phyloP scores from a whole-genome alignment of 768 basidiomycete genomes.

The Pleurotus cornucopiae region DNA sequence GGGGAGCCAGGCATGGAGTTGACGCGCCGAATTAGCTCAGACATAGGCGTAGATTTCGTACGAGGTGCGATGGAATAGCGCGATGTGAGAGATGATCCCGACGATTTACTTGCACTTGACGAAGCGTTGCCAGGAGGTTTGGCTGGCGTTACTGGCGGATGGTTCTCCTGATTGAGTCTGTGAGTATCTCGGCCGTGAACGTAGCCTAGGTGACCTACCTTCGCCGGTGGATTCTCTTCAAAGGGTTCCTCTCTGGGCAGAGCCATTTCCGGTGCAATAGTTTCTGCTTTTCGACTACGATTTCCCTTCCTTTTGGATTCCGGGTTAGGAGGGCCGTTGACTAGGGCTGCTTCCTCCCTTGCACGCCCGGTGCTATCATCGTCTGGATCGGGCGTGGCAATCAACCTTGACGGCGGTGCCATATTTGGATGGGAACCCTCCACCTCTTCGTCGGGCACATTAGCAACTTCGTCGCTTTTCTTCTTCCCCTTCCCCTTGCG shows the following conservation, averaged over 20 bases:
- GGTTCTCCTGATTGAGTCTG: slow-evolving; percentile 9
- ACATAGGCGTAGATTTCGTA: slow-evolving; percentile 57
- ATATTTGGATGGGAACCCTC: too few species aligned
- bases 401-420: too few species aligned
- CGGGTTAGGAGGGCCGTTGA: neutral
- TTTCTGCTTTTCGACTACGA: too few species aligned
- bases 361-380: neutral
- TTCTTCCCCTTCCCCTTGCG: slow-evolving; percentile 19
- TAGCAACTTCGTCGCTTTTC: slow-evolving; percentile 15
- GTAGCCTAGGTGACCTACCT: too few species aligned
- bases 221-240: too few species aligned
- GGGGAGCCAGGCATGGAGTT: slow-evolving; percentile 66
- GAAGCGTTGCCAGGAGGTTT: neutral
- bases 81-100: slow-evolving; percentile 23
- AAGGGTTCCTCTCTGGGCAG: too few species aligned
- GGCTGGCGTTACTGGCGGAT: neutral
- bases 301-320: neutral
- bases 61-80: slow-evolving; percentile 47
- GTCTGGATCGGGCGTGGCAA: neutral
- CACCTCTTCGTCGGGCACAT: slow-evolving; percentile 5
- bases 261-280: too few species aligned
- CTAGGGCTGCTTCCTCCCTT: neutral
- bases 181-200: too few species aligned
- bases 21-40: slow-evolving; percentile 70
- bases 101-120: slow-evolving; percentile 13